phyloP scores from a whole-genome alignment of 169 alveolate genomes.

The Plasmodium yoelii region DNA sequence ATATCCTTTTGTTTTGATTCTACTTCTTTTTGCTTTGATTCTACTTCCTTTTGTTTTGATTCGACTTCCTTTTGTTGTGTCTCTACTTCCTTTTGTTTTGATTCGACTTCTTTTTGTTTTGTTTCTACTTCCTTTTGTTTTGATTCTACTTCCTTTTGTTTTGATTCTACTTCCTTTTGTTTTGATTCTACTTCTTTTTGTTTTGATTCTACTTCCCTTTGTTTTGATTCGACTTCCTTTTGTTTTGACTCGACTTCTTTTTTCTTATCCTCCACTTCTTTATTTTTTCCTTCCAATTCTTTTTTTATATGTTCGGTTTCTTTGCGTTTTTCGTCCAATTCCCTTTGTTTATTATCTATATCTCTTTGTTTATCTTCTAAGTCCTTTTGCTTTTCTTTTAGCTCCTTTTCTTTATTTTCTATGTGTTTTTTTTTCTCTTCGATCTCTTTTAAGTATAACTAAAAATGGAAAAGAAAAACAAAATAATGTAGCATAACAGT shows the following conservation, averaged over 20 bases:
- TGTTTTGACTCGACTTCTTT: constrained; percentile 20
- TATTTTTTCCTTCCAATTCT: constrained; percentile 20
- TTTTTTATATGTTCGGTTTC: constrained; percentile 24
- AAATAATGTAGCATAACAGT: constrained; percentile 11
- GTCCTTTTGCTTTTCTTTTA: constrained; percentile 11
- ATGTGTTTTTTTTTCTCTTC: constrained; percentile 24
- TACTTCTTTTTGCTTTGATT: constrained; percentile 20
- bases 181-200: constrained; percentile 22
- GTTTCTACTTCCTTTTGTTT: constrained; percentile 28
- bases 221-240: constrained; percentile 28
- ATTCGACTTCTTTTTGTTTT: constrained; percentile 23
- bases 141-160: constrained; percentile 30
- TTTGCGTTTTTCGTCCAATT: constrained; percentile 20
- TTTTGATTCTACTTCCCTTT: constrained; percentile 26
- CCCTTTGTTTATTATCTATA: constrained; percentile 20
- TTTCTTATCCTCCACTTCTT: constrained; percentile 20
- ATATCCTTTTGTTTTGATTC: constrained; percentile 31
- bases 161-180: constrained; percentile 21
- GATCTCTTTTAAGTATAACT: constrained; percentile 47
- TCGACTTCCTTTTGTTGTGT: neutral
- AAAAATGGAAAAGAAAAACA: constrained; percentile 20
- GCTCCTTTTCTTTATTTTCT: constrained; percentile 12
- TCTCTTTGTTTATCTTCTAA: constrained; percentile 19
- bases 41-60: constrained; percentile 22
- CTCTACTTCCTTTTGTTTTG: constrained; percentile 19